Base-by-base conservation (phyloP, 768 basidiomycete species). In the Obba rivulosa region DNA sequence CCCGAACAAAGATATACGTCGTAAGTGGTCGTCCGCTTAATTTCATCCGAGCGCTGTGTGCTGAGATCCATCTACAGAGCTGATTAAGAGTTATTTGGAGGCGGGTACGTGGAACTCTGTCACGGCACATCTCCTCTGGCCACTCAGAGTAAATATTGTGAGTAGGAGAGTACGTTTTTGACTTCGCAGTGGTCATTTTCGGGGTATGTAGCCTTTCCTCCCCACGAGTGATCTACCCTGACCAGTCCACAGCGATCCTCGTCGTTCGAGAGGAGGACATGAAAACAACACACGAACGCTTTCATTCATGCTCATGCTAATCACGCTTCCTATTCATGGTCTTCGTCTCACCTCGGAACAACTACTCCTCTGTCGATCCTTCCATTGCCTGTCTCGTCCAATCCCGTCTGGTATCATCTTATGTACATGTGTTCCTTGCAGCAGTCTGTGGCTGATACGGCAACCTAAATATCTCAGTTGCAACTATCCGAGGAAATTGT, bases 1-100 rank as follows among this genome's bases (percentile, higher is more conserved):
- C 1, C 85, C 87, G 3, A 92, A 92, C 76, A 94, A 93, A 64
- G 91, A 94, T 57, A 60, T 92, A 24, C 83, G 91, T 38, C 83
- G 91, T 92, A 64, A 68, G 89, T 77, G 14, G 5, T 17, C 18
- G 11, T 18, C 46, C 14, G 42, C 40, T 31, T 31, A 9, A 22
- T 34, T 34, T 23, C 45, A 43, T 43, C n/a, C 14, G 24, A 16
- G 34, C 48, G 20, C 21, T 20, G 13, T 8, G 18, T 18, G 35
- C 10, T 17, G 8, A n/a, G 23, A 20, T 49, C 23, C 34, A 48
- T 31, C 16, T 36, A 8, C 59, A 92, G 89, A 89, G 55, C 50
- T 90, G 21, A 63, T 93, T 17, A 73, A 77, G 36, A 78, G 84
- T 9, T 93, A 92, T 70, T 78, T 93, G 24, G 91, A 92, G 69